Conservation (phyloP, 352 stramenopile genomes). For the Phytophthora pini region DNA sequence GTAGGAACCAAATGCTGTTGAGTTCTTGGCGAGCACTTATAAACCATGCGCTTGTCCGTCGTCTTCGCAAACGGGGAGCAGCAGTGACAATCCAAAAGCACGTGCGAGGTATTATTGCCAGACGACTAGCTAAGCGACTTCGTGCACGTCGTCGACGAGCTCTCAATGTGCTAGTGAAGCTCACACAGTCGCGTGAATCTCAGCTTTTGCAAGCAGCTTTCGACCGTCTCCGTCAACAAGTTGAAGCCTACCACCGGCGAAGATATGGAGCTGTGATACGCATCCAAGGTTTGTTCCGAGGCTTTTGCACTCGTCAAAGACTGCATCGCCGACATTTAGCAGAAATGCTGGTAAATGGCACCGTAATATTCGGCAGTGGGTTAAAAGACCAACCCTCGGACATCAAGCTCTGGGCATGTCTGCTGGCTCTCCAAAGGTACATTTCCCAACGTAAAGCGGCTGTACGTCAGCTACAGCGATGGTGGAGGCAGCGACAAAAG, state of each 20-base stretch:
- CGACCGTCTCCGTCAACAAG: conserved; percentile 34
- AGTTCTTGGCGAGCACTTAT: conserved; percentile 48
- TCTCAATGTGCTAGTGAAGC: conserved; percentile 36
- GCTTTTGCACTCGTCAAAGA: conserved; percentile 47
- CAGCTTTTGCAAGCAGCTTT: conserved; percentile 48
- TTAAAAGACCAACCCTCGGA: conserved; percentile 43
- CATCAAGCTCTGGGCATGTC: conserved; percentile 62
- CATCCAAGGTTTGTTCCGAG: conserved; percentile 61
- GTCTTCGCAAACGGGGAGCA: conserved; percentile 49
- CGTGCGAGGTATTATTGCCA: conserved; percentile 49
- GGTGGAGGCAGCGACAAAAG: conserved; percentile 41
- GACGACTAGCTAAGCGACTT: conserved; percentile 41
- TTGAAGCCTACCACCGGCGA: conserved; percentile 33
- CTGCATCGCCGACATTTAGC: conserved; percentile 44
- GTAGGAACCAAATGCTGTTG: conserved; percentile 34
- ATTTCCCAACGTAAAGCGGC: conserved; percentile 30
- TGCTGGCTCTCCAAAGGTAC: conserved; percentile 53
- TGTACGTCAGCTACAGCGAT: conserved; percentile 39
- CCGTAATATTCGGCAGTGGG: conserved; percentile 14
- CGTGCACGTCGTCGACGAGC: conserved; percentile 46
- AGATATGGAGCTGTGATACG: conserved; percentile 9
- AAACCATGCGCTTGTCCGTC: conserved; percentile 57
- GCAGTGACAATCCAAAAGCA: conserved; percentile 62
- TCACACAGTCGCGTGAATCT: conserved; percentile 39
- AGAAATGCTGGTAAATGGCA: conserved; percentile 41